Evolutionary conservation across 2,329 filamentous ascomycete genomes (phyloP).

Genomic region (Colletotrichum noveboracense): DNA sequence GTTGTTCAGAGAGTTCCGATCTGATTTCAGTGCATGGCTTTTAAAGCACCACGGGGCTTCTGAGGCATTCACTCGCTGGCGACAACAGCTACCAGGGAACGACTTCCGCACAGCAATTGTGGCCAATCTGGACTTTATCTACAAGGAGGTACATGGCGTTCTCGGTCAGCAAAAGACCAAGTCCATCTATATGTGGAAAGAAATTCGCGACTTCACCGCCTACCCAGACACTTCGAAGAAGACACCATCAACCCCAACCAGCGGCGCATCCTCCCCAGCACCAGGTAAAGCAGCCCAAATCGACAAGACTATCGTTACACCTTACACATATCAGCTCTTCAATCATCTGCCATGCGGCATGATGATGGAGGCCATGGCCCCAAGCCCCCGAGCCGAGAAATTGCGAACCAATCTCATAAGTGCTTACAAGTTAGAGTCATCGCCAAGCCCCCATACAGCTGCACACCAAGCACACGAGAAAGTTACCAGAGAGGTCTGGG

Average conservation of each 20-base stretch:
- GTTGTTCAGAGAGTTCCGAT: constrained; percentile 60
- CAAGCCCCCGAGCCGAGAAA: constrained; percentile 28
- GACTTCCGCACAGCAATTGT: constrained; percentile 71
- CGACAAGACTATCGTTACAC: constrained; percentile 69
- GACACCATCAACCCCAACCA: constrained; percentile 22
- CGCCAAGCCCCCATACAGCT: constrained; percentile 25
- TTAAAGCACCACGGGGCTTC: constrained; percentile 44
- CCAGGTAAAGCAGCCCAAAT: not conserved
- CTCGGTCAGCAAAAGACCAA: constrained; percentile 33
- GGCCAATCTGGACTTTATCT: constrained; percentile 67
- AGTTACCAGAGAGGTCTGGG: not conserved
- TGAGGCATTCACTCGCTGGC: constrained; percentile 59
- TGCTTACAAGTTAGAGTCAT: constrained; percentile 31
- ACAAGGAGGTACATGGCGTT: constrained; percentile 65
- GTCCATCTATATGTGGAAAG: constrained; percentile 58
- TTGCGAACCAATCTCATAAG: constrained; percentile 33
- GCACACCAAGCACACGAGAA: constrained; percentile 18
- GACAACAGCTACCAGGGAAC: constrained; percentile 42
- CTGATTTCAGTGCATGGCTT: constrained; percentile 64
- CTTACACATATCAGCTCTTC: constrained; percentile 71
- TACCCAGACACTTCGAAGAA: constrained; percentile 27
- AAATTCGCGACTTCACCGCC: constrained; percentile 44
- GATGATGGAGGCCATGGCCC: constrained; percentile 46
- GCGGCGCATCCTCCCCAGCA: not conserved
- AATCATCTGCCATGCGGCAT: constrained; percentile 63